Base-by-base conservation (phyloP, 1,284 basidiomycete species). In the Leccinum fuscescens region DNA sequence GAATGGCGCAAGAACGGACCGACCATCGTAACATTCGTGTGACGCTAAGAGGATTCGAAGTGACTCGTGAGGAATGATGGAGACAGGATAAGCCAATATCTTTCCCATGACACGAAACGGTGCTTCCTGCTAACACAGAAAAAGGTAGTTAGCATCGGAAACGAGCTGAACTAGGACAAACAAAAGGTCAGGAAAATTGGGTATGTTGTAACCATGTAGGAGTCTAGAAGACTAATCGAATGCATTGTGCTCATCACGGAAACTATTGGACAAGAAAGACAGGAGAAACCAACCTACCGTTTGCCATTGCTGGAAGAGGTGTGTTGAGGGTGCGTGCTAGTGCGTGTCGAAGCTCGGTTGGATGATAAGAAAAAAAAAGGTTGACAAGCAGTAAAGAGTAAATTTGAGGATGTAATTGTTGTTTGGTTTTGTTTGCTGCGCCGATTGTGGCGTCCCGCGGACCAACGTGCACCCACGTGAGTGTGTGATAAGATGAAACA, bases 171-270 rank as follows among this genome's bases (percentile, higher is more conserved):
- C 14, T 37, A 44, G 3, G 62, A 54, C 55, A 54, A 69, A 66
- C 61, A 31, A 59, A 57, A 64, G 64, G 62, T 71, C 65, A 81
- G 82, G 77, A 70, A 77, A 55, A 51, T 6, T 33, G 55, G 51
- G 46, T 65, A 53, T 55, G 59, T 65, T 71, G 58, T 70, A 69
- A 73, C 70, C 68, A 69, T 73, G 69, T 72, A 42, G 56, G 37
- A 69, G 86, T 92, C 90, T 90, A 88, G 75, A 91, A 92, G 90
- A 92, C 89, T 91, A 92, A 92, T 91, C 89, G 86, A 82, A 63
- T 65, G 54, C 61, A 39, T 60, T 29, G 82, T 81, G 78, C 76
- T 83, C 89, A 90, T 90, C 89, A 81, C 54, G 37, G 44, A 63
- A 62, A 66, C 55, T 56, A 35, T 59, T 51, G 49, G 3, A 57